Evolutionary conservation across 2,329 filamentous ascomycete genomes (phyloP).

Genomic region (Botryosphaeria agaves): DNA sequence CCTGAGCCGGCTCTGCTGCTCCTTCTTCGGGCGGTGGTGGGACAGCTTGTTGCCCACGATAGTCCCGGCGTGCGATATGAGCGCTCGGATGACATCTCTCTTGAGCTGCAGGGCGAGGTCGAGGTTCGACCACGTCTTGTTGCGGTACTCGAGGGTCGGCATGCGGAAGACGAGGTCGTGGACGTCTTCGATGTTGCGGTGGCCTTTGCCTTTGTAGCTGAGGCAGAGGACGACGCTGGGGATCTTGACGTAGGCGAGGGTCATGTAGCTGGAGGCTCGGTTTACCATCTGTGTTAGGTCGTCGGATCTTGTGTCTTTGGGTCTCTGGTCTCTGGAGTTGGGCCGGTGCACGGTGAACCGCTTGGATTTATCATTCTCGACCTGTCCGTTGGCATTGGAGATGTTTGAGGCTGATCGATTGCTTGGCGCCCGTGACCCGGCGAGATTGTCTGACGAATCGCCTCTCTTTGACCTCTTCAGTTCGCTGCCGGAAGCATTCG

Average conservation of each 20-base stretch:
- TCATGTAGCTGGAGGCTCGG: conserved; percentile 94
- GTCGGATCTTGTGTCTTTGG: conserved; percentile 54
- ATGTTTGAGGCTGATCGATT: conserved; percentile 9
- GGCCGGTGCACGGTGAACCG: conserved; percentile 18
- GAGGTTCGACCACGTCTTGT: conserved; percentile 98
- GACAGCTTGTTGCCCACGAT: conserved; percentile 97
- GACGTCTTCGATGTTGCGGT: conserved; percentile 90
- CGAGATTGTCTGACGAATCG: background rate
- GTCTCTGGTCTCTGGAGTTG: conserved; percentile 24
- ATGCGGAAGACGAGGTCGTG: conserved; percentile 96
- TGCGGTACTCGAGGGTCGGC: conserved; percentile 85
- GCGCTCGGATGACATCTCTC: conserved; percentile 80
- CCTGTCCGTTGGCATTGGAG: conserved; percentile 9
- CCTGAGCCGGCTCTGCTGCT: conserved; percentile 61
- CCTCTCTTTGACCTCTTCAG: conserved; percentile 2
- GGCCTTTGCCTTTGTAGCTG: conserved; percentile 89
- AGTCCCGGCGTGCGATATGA: conserved; percentile 88
- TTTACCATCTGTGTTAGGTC: conserved; percentile 95
- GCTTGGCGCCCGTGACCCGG: conserved; percentile 13
- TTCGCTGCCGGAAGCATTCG: conserved; percentile 9
- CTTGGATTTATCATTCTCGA: conserved; percentile 13
- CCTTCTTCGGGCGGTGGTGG: conserved; percentile 65
- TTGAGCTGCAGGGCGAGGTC: conserved; percentile 86
- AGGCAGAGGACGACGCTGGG: conserved; percentile 89
- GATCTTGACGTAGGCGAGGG: conserved; percentile 85